Evolutionary conservation across 306 rosid species (phyloP).

Genomic region (Inga laurina): DNA sequence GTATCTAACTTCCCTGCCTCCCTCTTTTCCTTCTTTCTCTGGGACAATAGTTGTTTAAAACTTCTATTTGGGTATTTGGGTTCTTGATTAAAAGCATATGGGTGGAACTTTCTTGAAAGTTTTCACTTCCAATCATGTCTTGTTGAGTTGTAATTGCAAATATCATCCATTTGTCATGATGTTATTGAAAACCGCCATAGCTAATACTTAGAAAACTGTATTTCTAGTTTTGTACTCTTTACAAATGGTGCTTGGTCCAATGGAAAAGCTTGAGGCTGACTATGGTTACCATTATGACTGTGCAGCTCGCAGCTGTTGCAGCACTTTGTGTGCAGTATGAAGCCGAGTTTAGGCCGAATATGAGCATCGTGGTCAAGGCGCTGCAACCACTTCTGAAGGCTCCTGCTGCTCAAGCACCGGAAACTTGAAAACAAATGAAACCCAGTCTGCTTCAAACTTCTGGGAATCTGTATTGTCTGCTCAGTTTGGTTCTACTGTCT

Average conservation of each 20-base stretch:
- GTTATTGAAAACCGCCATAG: no score
- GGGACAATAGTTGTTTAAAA: background rate
- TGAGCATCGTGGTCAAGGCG: conserved; percentile 99
- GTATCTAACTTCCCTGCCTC: conserved; percentile 34
- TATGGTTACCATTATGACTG: conserved; percentile 18
- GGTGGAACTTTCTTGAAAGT: background rate
- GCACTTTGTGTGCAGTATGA: conserved; percentile 98
- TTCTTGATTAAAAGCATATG: background rate
- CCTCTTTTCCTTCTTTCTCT: background rate
- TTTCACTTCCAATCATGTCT: background rate
- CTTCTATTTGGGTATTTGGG: background rate
- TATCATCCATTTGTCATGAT: background rate
- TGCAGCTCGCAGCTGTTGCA: conserved; percentile 98
- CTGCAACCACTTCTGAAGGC: conserved; percentile 92
- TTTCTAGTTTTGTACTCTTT: background rate
- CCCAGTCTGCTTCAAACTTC: conserved; percentile 16
- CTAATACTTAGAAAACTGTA: background rate
- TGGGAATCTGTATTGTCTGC: conserved; percentile 45
- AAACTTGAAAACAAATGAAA: conserved; percentile 47
- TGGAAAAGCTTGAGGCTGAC: conserved; percentile 33
- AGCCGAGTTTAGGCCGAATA: conserved; percentile 97
- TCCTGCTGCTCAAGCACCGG: conserved; percentile 46
- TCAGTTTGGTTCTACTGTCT: conserved; percentile 46
- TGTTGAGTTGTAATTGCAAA: background rate
- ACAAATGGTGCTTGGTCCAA: conserved; percentile 9